Evolutionary conservation across 306 rosid genomes (phyloP).

Genomic region (Abrus precatorius): DNA sequence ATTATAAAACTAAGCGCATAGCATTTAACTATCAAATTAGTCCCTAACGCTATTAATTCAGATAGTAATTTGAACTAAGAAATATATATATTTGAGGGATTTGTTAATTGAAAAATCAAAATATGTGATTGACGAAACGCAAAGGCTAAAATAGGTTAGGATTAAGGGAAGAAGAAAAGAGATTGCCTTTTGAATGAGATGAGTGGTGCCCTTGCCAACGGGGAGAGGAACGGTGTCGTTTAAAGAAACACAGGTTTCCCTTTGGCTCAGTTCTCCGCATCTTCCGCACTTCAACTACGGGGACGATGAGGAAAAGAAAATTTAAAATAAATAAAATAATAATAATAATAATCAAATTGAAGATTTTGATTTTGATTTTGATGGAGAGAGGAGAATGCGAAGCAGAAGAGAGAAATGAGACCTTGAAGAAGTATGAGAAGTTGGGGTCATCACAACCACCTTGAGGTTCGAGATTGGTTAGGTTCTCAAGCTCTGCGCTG

Average conservation of each 20-base stretch:
- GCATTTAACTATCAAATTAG: not conserved
- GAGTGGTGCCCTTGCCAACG: slow-evolving; percentile 72
- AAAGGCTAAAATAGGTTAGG: not conserved
- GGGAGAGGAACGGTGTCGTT: slow-evolving; percentile 83
- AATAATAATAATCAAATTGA: not conserved
- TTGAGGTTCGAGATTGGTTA: slow-evolving; percentile 86
- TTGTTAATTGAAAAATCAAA: not conserved
- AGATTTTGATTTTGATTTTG: not conserved
- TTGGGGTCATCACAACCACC: slow-evolving; percentile 86
- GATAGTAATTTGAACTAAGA: not conserved
- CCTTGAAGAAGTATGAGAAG: slow-evolving; percentile 91
- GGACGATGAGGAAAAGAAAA: too few species aligned
- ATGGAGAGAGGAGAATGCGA: not conserved
- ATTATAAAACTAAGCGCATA: not conserved
- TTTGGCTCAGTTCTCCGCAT: slow-evolving; percentile 87
- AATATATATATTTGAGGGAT: not conserved
- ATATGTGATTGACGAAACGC: not conserved
- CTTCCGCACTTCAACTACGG: slow-evolving; percentile 80
- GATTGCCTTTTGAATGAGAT: slow-evolving; percentile 87
- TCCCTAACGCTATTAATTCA: not conserved
- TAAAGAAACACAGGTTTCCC: slow-evolving; percentile 76
- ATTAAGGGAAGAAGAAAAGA: not conserved
- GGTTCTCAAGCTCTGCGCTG: slow-evolving; percentile 82
- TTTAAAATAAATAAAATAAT: not conserved
- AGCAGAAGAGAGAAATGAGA: slow-evolving; percentile 19